These are phyloP conservation scores for Alternaria sp. DNA, from an alignment of 2,329 filamentous ascomycete genomes.

Conservation along the genomic window DNA sequence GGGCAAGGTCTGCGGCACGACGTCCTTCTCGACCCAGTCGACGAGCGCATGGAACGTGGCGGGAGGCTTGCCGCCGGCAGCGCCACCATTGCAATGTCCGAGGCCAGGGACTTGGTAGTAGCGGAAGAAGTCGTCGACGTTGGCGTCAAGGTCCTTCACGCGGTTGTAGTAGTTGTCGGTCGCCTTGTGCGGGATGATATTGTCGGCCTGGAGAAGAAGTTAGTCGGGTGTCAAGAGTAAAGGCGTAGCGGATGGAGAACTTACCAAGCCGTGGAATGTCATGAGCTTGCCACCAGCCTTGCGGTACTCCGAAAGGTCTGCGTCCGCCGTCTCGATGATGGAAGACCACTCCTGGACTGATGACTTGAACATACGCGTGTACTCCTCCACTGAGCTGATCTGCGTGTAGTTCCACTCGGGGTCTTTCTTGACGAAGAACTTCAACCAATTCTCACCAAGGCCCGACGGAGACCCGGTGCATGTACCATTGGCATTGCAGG, in stretches of 20 bases:
- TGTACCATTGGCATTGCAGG: constrained; percentile 10
- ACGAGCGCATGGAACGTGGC: constrained; percentile 44
- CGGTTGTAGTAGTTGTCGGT: constrained; percentile 20
- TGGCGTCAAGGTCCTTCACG: constrained; percentile 11
- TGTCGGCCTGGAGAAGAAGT: neutral
- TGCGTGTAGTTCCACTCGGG: constrained; percentile 1
- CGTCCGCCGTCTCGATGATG: constrained; percentile 17
- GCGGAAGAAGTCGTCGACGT: constrained; percentile 30
- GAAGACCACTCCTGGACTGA: constrained; percentile 13
- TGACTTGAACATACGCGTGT: neutral
- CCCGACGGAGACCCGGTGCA: neutral
- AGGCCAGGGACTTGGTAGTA: constrained; percentile 32
- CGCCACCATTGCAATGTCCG: constrained; percentile 26
- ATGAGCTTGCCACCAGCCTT: constrained; percentile 30
- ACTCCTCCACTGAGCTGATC: neutral
- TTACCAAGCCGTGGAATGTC: constrained; percentile 30
- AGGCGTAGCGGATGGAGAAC: neutral
- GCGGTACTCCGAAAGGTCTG: constrained; percentile 27
- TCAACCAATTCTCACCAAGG: neutral
- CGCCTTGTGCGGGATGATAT: constrained; percentile 1
- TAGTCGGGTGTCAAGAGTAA: neutral
- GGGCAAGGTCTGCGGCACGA: constrained; percentile 19
- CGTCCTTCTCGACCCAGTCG: constrained; percentile 36
- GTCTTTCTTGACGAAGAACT: constrained; percentile 21
- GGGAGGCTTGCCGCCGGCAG: constrained; percentile 21